Evolutionary conservation across 441 rosid species (phyloP).

Genomic region (Croton setiger): DNA sequence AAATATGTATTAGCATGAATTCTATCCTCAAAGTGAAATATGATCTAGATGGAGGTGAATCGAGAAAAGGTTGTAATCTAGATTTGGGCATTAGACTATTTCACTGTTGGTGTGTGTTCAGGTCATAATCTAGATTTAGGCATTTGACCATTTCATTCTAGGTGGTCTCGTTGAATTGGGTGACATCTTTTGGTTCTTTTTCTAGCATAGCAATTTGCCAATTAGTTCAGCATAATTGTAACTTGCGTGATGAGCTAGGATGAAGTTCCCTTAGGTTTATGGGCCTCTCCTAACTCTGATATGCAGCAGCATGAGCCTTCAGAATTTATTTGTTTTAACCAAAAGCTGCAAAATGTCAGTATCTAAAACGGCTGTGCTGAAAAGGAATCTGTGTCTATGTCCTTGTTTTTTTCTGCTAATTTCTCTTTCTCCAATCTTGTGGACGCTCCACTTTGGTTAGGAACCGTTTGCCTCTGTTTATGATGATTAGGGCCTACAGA

Average conservation of each 20-base stretch:
- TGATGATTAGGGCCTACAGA: not conserved
- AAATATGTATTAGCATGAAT: not conserved
- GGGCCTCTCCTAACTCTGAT: not conserved
- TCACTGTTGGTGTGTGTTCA: not conserved
- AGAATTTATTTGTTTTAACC: not conserved
- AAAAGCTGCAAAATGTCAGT: not conserved
- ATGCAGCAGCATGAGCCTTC: not conserved
- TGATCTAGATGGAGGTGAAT: slow-evolving; percentile 5
- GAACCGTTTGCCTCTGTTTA: not conserved
- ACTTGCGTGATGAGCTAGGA: not conserved
- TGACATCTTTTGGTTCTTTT: slow-evolving; percentile 8
- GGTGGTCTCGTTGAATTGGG: not conserved
- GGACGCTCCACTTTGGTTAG: not conserved
- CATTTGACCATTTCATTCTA: not conserved
- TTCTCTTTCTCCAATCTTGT: not conserved
- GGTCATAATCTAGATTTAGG: not conserved
- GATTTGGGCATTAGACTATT: not conserved
- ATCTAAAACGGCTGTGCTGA: no score
- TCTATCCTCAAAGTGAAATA: not conserved
- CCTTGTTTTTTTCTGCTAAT: not conserved
- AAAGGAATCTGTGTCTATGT: not conserved
- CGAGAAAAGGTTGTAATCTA: not conserved
- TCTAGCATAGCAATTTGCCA: not conserved
- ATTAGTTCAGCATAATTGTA: not conserved
- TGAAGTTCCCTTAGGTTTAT: not conserved